Base-by-base conservation (phyloP, 139 green algal genomes). In the Chlorokybus atmophyticus region DNA sequence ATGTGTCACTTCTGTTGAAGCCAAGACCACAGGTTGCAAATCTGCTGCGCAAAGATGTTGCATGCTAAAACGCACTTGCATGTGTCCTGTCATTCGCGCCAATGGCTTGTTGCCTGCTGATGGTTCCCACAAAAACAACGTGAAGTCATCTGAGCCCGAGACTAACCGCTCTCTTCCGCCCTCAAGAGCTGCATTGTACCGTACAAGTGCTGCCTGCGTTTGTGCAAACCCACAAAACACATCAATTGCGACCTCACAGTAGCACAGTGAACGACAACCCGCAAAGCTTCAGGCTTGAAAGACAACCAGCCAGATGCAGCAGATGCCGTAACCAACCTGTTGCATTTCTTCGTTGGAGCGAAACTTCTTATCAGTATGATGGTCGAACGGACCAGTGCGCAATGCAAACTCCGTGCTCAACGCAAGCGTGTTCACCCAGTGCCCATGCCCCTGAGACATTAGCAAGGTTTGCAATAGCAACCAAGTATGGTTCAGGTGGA, bases 391-490 rank as follows among this genome's bases (percentile, higher is more conserved):
- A 0, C 90, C 90, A 14, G 82, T 93, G 6, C 90, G 65, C 48
- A 97, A 74, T 17, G 73, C 90, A 59, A 84, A 77, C 59, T 93
- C 88, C 14, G 77, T 81, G 58, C 70, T 87, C 2, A 98, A 71
- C 42, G 88, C 85, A 48, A 98, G 72, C 2, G 83, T 90, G 76
- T 98, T 98, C 41, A 97, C 91, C 88, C 88, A 98, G 75, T 98
- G 91, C 1, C 77, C 91, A 54, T 98, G 91, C 5, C 88, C 90
- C 51, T 67, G 50, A 14, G 47, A 29, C 8, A 14, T 8, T 8
- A 10, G 10, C 47, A 54, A 54, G 24, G n/a, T n/a, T n/a, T n/a
- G n/a, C n/a, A n/a, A n/a, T n/a, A n/a, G n/a, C n/a, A n/a, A n/a
- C n/a, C n/a, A n/a, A n/a, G n/a, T n/a, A n/a, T n/a, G n/a, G n/a